phyloP scores from a whole-genome alignment of 805 yeast genomes.

The Ogataea degrootiae region DNA sequence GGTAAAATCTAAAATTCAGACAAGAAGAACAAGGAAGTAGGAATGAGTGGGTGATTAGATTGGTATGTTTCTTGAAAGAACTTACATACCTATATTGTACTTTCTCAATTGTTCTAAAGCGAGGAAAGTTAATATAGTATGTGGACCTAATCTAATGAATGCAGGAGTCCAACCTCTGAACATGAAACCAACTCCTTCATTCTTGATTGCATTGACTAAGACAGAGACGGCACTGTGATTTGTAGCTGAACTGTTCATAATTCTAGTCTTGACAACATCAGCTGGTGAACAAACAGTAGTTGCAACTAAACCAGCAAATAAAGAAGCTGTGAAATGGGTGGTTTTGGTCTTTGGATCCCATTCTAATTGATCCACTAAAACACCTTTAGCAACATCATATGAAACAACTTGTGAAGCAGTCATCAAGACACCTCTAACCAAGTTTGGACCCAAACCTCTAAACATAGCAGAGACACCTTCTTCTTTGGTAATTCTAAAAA shows the following conservation, averaged over 20 bases:
- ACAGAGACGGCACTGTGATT: conserved; percentile 47
- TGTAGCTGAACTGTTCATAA: conserved; percentile 61
- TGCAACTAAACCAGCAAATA: conserved; percentile 82
- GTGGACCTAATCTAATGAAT: conserved; percentile 81
- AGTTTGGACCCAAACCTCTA: conserved; percentile 74
- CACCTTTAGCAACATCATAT: conserved; percentile 66
- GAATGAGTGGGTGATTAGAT: not conserved
- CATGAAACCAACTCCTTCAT: conserved; percentile 75
- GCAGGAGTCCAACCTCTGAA: conserved; percentile 92
- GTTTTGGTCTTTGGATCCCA: conserved; percentile 56
- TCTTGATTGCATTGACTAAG: conserved; percentile 48
- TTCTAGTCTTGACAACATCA: conserved; percentile 83
- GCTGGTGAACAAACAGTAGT: conserved; percentile 92
- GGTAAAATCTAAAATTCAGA: not conserved
- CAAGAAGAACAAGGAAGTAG: not conserved
- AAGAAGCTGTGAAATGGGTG: conserved; percentile 76
- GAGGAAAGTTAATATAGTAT: conserved; percentile 63
- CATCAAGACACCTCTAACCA: conserved; percentile 79
- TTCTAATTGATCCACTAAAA: conserved; percentile 45
- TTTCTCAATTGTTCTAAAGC: conserved; percentile 63
- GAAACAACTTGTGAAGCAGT: conserved; percentile 89
- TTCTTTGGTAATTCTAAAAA: conserved; percentile 49
- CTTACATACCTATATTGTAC: conserved; percentile 16
- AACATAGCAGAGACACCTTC: conserved; percentile 60
- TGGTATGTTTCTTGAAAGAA: too few relatives aligned